Evolutionary conservation across 2,329 filamentous ascomycete genomes (phyloP).

Genomic region (Nectriaceae sp.): DNA sequence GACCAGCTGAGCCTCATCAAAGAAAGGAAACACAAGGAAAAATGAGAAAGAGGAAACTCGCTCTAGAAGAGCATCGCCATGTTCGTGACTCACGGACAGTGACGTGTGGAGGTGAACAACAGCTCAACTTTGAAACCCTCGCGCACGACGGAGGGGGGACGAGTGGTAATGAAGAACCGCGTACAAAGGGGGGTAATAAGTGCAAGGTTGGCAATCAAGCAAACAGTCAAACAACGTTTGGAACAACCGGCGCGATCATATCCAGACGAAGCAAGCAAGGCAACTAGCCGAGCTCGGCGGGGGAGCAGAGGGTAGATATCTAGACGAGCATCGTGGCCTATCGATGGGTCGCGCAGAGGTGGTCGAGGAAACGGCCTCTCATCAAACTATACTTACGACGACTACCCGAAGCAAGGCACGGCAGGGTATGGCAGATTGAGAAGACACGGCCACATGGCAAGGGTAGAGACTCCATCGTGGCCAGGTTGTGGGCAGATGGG

Average conservation of each 20-base stretch:
- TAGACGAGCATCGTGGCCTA: conserved; percentile 17
- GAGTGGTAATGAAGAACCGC: conserved; percentile 24
- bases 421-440: conserved; percentile 2
- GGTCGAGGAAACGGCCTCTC: conserved; percentile 26
- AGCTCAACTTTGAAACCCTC: conserved; percentile 2
- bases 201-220: conserved; percentile 15
- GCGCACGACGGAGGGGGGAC: conserved; percentile 21
- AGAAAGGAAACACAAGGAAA: conserved; percentile 17
- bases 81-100: conserved; percentile 30
- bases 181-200: conserved; percentile 16
- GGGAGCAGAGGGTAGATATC: conserved; percentile 20
- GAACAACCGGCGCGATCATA: background rate
- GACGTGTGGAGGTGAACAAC: conserved; percentile 18
- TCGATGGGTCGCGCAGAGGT: conserved; percentile 18
- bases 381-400: background rate
- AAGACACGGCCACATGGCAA: too few species aligned
- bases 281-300: conserved; percentile 15
- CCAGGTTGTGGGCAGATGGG: background rate
- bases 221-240: too few species aligned
- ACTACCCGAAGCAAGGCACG: background rate
- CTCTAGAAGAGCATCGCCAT: conserved; percentile 25
- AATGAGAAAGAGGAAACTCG: conserved; percentile 17
- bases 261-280: conserved; percentile 10
- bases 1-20: conserved; percentile 28
- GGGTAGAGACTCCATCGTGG: too few species aligned